phyloP scores from a whole-genome alignment of 2,329 filamentous ascomycete species.

The Penicillium sp. region DNA sequence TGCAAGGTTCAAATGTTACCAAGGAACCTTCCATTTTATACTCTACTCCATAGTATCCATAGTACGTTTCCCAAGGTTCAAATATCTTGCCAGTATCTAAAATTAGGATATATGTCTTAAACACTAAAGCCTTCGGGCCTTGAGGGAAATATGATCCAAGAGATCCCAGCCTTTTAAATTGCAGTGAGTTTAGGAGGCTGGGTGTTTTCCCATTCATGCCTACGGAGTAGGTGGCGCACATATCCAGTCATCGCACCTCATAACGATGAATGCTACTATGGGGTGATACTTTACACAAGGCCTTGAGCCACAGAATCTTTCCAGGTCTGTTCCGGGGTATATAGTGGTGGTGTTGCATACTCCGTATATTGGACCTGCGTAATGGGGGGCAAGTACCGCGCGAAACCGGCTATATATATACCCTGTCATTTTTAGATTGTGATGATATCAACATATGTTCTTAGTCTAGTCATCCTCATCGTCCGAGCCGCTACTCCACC shows the following conservation, averaged over 20 bases:
- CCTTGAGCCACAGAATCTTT: background rate
- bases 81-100: background rate
- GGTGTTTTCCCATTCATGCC: background rate
- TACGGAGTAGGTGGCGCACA: background rate
- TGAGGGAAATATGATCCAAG: background rate
- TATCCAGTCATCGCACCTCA: no score
- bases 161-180: background rate
- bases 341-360: background rate
- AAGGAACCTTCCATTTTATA: no score
- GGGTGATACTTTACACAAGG: background rate
- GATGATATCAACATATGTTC: constrained; percentile 1
- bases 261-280: no score
- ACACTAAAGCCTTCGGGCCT: background rate
- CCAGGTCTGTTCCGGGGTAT: background rate
- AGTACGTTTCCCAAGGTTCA: background rate
- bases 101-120: constrained; percentile 7
- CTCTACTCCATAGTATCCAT: background rate
- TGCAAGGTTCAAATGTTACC: background rate
- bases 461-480: constrained; percentile 42
- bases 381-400: background rate
- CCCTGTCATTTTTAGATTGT: background rate
- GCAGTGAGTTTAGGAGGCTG: background rate
- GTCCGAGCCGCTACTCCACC: constrained; percentile 70
- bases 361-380: background rate
- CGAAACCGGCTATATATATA: background rate